Percentiles rank a stretch among this genome's conserved stretches.
These are phyloP conservation scores for Colletotrichum siamense DNA, from an alignment of 2,329 filamentous ascomycete species.

Conservation along the genomic window DNA sequence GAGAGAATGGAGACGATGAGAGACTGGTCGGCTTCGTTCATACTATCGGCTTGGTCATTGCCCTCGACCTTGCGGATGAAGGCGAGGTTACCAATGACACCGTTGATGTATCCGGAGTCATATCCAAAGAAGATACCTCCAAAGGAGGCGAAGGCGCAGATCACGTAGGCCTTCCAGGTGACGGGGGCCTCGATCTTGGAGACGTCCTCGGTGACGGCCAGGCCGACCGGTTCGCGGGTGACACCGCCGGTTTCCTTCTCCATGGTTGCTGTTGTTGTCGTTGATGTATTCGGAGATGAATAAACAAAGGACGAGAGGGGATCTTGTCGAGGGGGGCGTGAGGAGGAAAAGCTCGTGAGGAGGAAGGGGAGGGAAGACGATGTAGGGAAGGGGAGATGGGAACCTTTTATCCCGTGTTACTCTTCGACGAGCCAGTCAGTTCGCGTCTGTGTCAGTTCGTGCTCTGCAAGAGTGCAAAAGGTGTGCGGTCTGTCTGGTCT, in stretches of 20 bases:
- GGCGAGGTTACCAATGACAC: conserved; percentile 58
- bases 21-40: conserved; percentile 51
- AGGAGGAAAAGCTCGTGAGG: conserved; percentile 15
- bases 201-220: conserved; percentile 55
- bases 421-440: conserved; percentile 5
- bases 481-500: neutral
- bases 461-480: too few species aligned
- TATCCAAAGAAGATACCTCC: conserved; percentile 82
- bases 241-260: conserved; percentile 19
- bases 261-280: neutral
- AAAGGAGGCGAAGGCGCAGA: conserved; percentile 74
- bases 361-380: neutral
- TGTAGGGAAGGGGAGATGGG: conserved; percentile 2
- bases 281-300: neutral
- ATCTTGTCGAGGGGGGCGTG: conserved; percentile 1
- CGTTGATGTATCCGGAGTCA: conserved; percentile 78
- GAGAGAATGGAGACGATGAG: conserved; percentile 80
- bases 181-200: conserved; percentile 70
- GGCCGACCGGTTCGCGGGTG: conserved; percentile 23
- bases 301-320: neutral
- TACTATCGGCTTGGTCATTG: conserved; percentile 27
- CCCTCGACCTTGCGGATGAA: conserved; percentile 60
- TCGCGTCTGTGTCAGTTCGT: conserved; percentile 15
- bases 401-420: conserved; percentile 19
- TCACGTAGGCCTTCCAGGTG: conserved; percentile 71